Base-by-base conservation (phyloP, 495 filamentous ascomycete genomes). In the Neurospora cerealis region DNA sequence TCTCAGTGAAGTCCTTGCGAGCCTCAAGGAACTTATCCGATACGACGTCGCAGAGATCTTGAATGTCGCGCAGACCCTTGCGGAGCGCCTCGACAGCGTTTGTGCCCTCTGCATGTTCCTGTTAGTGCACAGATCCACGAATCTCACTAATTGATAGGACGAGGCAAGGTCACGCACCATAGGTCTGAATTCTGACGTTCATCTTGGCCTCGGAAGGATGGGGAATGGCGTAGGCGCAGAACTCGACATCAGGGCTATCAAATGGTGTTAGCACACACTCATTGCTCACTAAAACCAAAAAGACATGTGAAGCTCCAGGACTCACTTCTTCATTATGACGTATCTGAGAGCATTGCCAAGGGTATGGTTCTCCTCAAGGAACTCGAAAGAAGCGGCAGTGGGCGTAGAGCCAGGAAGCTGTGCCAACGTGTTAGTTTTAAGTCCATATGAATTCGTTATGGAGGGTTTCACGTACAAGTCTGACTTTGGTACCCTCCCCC, bases 241-340 rank as follows among this genome's bases (percentile, higher is more conserved):
- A 96, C 79, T 99, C 96, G 41, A 99, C 96, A 60, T 93, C 88
- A 41, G 96, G 96, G 80, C 95, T 97, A 73, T 73, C 5, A 39
- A n/a, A 34, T 71, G 44, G 15, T 11, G 73, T 75, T 72, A 75
- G 41, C 36, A 69, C 54, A 32, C 54, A 32, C 15, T 34, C 24
- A 19, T 32, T 34, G 28, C 54, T 19, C 54, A 66, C 2, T 7
- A 9, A 28, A 10, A 71, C 66, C 24, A 28, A 0, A 28, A 7
- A 48, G 21, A 19, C 70, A 78, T 74, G 76, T 39, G 39, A 4
- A 28, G 34, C 34, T 39, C 1, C 11, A 11, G 17, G 41, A 70
- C 80, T 71, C 69, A 97, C 96, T 99, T 99, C 84, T 97, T 98
- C 94, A 97, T 98, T 77, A 98, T 97, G 74, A 97, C 91, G 80